Evolutionary conservation across 208 protist species (phyloP), one percentile per base, ranked within the genome.

Genomic region (Trypanosoma avium): DNA sequence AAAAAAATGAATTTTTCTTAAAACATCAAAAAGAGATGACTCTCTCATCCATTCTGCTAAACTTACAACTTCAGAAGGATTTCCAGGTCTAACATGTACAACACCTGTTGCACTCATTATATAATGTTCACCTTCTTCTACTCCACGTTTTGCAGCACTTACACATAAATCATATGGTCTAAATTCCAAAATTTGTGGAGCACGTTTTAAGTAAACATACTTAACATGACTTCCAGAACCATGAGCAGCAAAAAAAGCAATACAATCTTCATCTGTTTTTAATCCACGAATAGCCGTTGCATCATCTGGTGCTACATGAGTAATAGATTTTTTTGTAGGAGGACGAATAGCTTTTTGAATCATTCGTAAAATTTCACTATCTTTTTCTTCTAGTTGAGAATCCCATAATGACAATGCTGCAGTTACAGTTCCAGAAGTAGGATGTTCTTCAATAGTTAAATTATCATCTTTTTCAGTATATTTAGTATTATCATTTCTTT

Each of bases 31-130:
- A 13, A 97, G 58, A 2, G 95, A 94, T 2, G 88, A 79, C 61
- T 98, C 93, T 56, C 84, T 72, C 81, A 97, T 94, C 86, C 92
- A 96, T 27, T 97, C 85, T 5, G 93, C 81, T 15, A 98, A 79
- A 13, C 85, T 90, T 29, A 97, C 83, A n/a, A 97, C 91, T 52
- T 98, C 90, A 5, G 94, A 95, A 8, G 94, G 92, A 45, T 84
- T 55, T 7, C 88, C 84, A 21, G 93, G 94, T 13, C 75, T 56
- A 22, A 98, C 80, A 68, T 98, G 95, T 10, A 98, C 96, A 21
- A 97, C 88, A 27, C 96, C 95, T 2, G 86, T 95, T 7, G 90
- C 84, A 40, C 90, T 97, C 75, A 98, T 92, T 53, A 97, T 92
- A 62, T 97, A 98, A 62, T 98, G 91, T 64, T 98, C 93, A 0